These are phyloP conservation scores for Pseudogymnoascus sp. DNA, from an alignment of 2,329 filamentous ascomycete species.

Conservation along the genomic window DNA sequence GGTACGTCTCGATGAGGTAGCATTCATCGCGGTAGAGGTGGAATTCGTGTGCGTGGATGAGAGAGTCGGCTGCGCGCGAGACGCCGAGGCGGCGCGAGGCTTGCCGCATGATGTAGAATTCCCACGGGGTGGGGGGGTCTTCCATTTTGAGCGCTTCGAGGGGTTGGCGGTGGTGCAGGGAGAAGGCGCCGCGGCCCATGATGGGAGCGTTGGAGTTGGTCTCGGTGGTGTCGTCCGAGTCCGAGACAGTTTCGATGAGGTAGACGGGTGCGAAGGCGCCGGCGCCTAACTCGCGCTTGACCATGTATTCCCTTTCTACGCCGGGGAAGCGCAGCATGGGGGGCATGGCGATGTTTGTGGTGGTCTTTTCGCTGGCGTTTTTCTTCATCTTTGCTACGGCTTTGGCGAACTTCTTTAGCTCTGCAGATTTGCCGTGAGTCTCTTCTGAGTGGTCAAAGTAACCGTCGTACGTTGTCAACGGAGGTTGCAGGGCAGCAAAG, in stretches of 20 bases:
- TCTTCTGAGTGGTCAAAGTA: conserved; percentile 68
- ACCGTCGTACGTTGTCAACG: conserved; percentile 67
- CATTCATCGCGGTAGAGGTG: conserved; percentile 87
- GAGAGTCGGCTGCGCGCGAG: conserved; percentile 66
- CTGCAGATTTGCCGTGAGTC: conserved; percentile 59
- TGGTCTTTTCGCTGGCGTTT: conserved; percentile 48
- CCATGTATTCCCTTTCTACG: conserved; percentile 60
- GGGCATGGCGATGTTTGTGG: conserved; percentile 50
- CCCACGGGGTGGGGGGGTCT: conserved; percentile 80
- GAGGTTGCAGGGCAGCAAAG: conserved; percentile 64
- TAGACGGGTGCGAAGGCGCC: conserved; percentile 96
- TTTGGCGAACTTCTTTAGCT: conserved; percentile 79
- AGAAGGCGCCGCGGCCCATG: conserved; percentile 58
- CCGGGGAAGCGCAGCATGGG: conserved; percentile 64
- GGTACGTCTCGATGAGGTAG: conserved; percentile 81
- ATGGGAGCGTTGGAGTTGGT: conserved; percentile 42
- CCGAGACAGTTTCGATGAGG: conserved; percentile 68
- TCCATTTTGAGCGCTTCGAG: conserved; percentile 95
- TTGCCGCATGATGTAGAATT: conserved; percentile 91
- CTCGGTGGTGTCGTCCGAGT: conserved; percentile 41
- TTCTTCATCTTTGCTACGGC: conserved; percentile 40
- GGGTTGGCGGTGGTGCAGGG: conserved; percentile 43
- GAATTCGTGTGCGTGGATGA: conserved; percentile 81
- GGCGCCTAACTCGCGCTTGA: conserved; percentile 81
- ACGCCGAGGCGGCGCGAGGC: conserved; percentile 70